Evolutionary conservation across 371 early-diverging fungal species (phyloP).

Genomic region (Rhizomucor miehei): DNA sequence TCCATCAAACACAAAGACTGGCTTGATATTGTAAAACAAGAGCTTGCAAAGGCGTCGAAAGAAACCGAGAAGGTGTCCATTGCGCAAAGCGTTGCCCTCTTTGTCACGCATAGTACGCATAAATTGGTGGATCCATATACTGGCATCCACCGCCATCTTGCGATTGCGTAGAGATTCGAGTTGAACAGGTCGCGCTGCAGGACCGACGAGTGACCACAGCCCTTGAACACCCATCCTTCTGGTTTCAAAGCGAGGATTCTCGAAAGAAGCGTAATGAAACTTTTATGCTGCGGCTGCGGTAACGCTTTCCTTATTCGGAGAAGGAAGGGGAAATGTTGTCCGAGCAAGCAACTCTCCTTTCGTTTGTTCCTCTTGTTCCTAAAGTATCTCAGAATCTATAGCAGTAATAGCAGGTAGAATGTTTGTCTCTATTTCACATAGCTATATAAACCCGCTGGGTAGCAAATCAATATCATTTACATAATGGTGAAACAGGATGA

Average conservation of each 20-base stretch:
- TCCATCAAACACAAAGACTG: slow-evolving; percentile 97
- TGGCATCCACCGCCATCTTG: slow-evolving; percentile 89
- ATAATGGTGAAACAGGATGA: too few species aligned
- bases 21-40: slow-evolving; percentile 86
- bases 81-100: slow-evolving; percentile 76
- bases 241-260: neutral
- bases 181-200: slow-evolving; percentile 75
- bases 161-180: slow-evolving; percentile 76
- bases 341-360: too few species aligned
- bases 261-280: too few species aligned
- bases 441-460: too few species aligned
- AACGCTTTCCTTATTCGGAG: too few species aligned
- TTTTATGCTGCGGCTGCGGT: too few species aligned
- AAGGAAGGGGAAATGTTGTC: too few species aligned
- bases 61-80: slow-evolving; percentile 92
- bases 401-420: too few species aligned
- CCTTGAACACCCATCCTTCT: slow-evolving; percentile 91
- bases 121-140: slow-evolving; percentile 97
- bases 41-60: slow-evolving; percentile 93
- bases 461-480: too few species aligned
- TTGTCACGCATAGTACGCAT: slow-evolving; percentile 89
- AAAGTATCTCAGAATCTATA: too few species aligned
- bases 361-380: too few species aligned
- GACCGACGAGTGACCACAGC: slow-evolving; percentile 89
- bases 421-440: too few species aligned